Conservation (phyloP, 768 basidiomycete genomes). For the Suillus occidentalis region DNA sequence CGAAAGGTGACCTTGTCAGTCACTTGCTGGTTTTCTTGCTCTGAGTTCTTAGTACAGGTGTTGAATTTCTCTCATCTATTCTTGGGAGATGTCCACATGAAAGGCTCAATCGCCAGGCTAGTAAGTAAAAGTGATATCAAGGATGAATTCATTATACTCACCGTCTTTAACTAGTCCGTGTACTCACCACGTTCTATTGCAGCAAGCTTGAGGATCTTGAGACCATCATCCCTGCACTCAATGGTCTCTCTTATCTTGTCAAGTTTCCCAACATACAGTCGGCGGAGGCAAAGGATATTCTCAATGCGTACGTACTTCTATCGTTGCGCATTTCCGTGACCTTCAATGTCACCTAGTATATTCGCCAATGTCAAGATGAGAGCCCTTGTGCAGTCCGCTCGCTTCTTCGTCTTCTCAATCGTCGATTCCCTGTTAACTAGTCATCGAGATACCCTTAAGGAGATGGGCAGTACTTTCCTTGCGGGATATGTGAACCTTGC, state of each 20-base stretch:
- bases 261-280: conserved; percentile 61
- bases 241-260: conserved; percentile 70
- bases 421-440: conserved; percentile 59
- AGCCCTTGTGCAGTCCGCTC: conserved; percentile 75
- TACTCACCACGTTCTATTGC: conserved; percentile 79
- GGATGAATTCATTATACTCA: conserved; percentile 7
- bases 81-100: conserved; percentile 59
- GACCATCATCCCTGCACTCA: conserved; percentile 78
- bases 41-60: conserved; percentile 50
- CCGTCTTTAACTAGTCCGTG: conserved; percentile 57
- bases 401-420: conserved; percentile 79
- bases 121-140: conserved; percentile 42
- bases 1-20: conserved; percentile 60
- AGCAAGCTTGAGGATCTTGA: conserved; percentile 86
- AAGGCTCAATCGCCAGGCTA: conserved; percentile 76
- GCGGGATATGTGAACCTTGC: conserved; percentile 75
- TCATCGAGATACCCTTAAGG: conserved; percentile 56
- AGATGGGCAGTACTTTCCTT: conserved; percentile 72
- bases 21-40: conserved; percentile 7
- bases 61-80: conserved; percentile 77
- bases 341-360: conserved; percentile 45
- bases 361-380: conserved; percentile 81
- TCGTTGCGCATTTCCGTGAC: not conserved
- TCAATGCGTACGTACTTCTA: conserved; percentile 52
- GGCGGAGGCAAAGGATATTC: conserved; percentile 60